Evolutionary conservation across 2,329 filamentous ascomycete species (phyloP).

Genomic region (Pseudocercospora cruenta): DNA sequence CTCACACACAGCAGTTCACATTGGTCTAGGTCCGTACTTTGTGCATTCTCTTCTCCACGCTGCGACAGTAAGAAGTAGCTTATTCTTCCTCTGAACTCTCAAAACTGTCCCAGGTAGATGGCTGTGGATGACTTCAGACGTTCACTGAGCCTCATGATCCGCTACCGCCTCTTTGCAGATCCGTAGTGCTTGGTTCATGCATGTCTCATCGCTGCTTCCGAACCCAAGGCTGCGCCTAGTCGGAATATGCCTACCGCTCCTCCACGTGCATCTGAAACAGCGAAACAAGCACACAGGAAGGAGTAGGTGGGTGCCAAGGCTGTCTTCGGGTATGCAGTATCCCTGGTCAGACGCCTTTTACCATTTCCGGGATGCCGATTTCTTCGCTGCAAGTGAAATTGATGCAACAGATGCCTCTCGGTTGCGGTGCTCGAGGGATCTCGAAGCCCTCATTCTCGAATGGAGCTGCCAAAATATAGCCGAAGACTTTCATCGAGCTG

Average conservation of each 20-base stretch:
- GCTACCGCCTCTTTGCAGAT: conserved; percentile 5
- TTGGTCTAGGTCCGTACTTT: conserved; percentile 1
- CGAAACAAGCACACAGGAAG: background rate
- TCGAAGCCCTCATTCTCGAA: background rate
- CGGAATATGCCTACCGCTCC: background rate
- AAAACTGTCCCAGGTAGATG: background rate
- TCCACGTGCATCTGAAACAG: background rate
- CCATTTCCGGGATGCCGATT: background rate
- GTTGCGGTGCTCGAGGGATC: background rate
- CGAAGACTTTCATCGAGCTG: conserved; percentile 2
- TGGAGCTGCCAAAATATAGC: too few species aligned
- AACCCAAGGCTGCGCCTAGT: background rate
- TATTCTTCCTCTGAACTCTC: background rate
- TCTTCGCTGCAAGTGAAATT: too few species aligned
- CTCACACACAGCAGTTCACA: background rate
- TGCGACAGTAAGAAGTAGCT: conserved; percentile 5
- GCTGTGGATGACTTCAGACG: background rate
- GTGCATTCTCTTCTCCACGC: background rate
- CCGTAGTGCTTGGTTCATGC: background rate
- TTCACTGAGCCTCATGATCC: conserved; percentile 1
- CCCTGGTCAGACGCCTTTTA: background rate
- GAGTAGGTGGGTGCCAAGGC: background rate
- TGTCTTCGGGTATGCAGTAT: background rate
- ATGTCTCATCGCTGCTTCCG: background rate
- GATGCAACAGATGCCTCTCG: too few species aligned